A percentile compares a stretch with the other conserved stretches of the same genome.
Conservation (phyloP, 257 asterid genomes). For the Verbena officinalis region DNA sequence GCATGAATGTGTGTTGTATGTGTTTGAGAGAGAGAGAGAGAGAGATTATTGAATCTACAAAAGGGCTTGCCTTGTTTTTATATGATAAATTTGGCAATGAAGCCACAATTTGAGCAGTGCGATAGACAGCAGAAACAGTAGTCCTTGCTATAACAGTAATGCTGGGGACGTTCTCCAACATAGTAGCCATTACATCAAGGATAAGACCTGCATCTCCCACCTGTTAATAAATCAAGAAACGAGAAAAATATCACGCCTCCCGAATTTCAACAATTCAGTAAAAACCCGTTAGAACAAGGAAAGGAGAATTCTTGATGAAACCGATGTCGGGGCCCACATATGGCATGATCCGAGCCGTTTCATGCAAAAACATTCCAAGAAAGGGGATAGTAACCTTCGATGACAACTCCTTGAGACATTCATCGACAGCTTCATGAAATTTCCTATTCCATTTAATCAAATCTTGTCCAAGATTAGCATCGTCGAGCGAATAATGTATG, state of each 20-base stretch:
- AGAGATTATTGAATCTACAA: neutral
- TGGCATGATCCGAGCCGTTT: no score
- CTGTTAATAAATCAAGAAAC: slow-evolving; percentile 44
- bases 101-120: slow-evolving; percentile 88
- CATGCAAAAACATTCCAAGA: neutral
- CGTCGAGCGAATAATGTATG: slow-evolving; percentile 85
- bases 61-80: slow-evolving; percentile 67
- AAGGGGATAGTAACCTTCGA: slow-evolving; percentile 54
- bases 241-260: neutral
- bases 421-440: slow-evolving; percentile 76
- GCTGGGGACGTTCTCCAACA: slow-evolving; percentile 88
- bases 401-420: slow-evolving; percentile 78
- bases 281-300: no score
- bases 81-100: slow-evolving; percentile 75
- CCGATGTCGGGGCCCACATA: no score
- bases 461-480: slow-evolving; percentile 63
- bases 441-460: slow-evolving; percentile 64
- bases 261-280: slow-evolving; percentile 11
- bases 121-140: slow-evolving; percentile 77
- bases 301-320: no score
- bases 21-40: neutral
- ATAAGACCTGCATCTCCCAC: slow-evolving; percentile 96
- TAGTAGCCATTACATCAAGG: slow-evolving; percentile 90
- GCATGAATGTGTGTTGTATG: no score
- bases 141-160: slow-evolving; percentile 71